A percentile compares a stretch with the other conserved stretches of the same genome.
Evolutionary conservation across 2,329 filamentous ascomycete species (phyloP).

Genomic region (Colletotrichum chlorophyti): DNA sequence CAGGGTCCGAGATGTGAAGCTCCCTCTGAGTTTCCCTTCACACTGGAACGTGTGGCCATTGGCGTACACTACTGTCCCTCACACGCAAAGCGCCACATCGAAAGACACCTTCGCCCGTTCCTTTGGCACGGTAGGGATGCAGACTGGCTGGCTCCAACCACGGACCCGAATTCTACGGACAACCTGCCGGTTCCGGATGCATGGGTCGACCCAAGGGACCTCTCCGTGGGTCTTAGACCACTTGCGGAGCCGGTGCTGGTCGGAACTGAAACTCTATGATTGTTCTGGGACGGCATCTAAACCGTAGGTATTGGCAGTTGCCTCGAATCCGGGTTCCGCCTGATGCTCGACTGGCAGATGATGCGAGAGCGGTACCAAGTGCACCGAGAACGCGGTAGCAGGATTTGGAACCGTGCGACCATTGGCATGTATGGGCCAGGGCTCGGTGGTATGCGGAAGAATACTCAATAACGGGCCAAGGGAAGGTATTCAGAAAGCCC

Average conservation of each 20-base stretch:
- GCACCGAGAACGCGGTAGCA: too few species aligned
- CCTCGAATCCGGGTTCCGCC: too few species aligned
- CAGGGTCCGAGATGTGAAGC: constrained; percentile 6
- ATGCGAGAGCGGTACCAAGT: too few species aligned
- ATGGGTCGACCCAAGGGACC: neutral
- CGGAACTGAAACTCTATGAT: neutral
- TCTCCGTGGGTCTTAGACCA: neutral
- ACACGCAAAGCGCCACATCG: neutral
- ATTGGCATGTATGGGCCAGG: too few species aligned
- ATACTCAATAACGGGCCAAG: too few species aligned
- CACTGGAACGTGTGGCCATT: neutral
- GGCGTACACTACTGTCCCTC: neutral
- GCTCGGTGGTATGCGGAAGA: too few species aligned
- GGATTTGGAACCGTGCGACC: too few species aligned
- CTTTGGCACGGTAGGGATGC: constrained; percentile 12
- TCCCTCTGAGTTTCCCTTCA: constrained; percentile 6
- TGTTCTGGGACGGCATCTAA: neutral
- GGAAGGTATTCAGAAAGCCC: too few species aligned
- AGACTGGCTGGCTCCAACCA: neutral
- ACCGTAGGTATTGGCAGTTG: neutral
- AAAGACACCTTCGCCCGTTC: neutral
- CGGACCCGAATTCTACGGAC: neutral
- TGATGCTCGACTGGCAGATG: too few species aligned
- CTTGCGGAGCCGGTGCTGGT: neutral
- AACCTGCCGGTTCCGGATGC: constrained; percentile 9